These are phyloP conservation scores for Cercospora sp. DNA, from an alignment of 2,329 filamentous ascomycete genomes.

Conservation along the genomic window DNA sequence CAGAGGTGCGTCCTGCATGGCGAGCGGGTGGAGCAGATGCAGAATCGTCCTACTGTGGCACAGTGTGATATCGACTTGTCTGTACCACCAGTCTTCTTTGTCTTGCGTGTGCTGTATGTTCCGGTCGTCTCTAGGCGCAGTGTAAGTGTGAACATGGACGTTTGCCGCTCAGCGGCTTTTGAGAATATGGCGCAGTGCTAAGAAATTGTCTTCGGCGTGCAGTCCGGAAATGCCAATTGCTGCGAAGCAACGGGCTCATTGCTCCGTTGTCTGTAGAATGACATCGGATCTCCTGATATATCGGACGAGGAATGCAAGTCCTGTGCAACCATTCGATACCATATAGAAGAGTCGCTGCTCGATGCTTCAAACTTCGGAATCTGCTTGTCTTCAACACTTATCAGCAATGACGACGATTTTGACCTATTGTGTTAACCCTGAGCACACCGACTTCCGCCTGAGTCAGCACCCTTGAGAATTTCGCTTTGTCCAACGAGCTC, in stretches of 20 bases:
- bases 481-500: background rate
- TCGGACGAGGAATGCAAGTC: conserved; percentile 9
- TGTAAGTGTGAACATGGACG: background rate
- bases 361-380: background rate
- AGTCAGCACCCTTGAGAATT: background rate
- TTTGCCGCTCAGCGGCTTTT: background rate
- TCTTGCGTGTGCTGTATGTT: background rate
- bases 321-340: background rate
- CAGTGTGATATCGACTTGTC: background rate
- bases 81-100: background rate
- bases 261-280: background rate
- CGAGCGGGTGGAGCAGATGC: background rate
- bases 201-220: no score
- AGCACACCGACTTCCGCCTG: background rate
- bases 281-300: conserved; percentile 10
- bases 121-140: background rate
- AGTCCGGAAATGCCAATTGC: background rate
- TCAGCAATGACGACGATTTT: background rate
- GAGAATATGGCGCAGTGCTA: background rate
- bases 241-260: background rate
- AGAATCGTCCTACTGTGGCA: background rate
- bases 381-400: background rate
- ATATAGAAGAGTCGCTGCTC: background rate
- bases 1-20: background rate
- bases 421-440: background rate